These are phyloP conservation scores for Phaeosphaeriaceae sp. DNA, from an alignment of 2,329 filamentous ascomycete genomes.

Conservation along the genomic window DNA sequence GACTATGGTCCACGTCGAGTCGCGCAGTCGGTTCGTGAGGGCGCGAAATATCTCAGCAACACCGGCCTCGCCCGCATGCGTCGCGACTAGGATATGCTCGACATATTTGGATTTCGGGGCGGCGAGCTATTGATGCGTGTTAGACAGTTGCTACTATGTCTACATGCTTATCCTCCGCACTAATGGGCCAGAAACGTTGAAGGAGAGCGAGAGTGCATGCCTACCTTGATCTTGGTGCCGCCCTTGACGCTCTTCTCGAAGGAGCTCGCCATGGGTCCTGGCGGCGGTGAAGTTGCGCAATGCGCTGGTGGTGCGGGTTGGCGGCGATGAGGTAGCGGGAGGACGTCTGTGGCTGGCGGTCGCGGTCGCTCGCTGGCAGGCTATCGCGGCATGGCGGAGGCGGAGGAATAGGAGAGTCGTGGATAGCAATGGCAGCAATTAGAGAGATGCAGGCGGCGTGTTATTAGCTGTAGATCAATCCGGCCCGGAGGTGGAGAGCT, in stretches of 20 bases:
- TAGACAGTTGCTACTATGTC: conserved; percentile 21
- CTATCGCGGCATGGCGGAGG: conserved; percentile 40
- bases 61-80: conserved; percentile 91
- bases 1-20: conserved; percentile 99
- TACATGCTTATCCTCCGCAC: not conserved
- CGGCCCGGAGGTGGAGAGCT: conserved; percentile 14
- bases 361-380: conserved; percentile 19
- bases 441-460: conserved; percentile 22
- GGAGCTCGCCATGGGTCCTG: conserved; percentile 73
- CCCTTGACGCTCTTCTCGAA: conserved; percentile 99
- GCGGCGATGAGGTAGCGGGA: conserved; percentile 13
- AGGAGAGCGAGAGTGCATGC: conserved; percentile 12
- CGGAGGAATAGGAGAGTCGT: conserved; percentile 23
- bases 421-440: conserved; percentile 22
- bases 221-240: conserved; percentile 95
- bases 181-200: not conserved
- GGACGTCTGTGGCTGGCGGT: conserved; percentile 16
- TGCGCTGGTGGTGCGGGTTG: conserved; percentile 21
- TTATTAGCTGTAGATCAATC: conserved; percentile 17
- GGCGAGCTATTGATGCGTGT: conserved; percentile 69
- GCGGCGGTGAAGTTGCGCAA: conserved; percentile 18
- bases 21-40: conserved; percentile 84
- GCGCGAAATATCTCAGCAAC: conserved; percentile 96
- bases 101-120: conserved; percentile 99
- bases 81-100: conserved; percentile 95